Conservation (phyloP, 1,139 yeast genomes). For the Ogataea hybrid region DNA sequence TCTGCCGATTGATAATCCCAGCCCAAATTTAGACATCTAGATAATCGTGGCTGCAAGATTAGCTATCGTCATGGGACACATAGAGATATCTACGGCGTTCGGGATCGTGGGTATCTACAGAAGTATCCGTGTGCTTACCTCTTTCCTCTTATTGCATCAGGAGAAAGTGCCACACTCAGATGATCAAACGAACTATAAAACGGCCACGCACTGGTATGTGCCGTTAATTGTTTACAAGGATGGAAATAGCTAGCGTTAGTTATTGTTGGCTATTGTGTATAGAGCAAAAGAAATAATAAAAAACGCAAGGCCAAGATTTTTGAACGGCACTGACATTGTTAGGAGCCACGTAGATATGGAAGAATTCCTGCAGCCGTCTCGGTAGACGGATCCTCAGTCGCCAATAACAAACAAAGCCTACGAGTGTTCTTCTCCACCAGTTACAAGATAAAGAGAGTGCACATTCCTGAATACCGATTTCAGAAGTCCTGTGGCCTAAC, state of each 20-base stretch:
- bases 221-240: not conserved
- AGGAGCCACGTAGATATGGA: not conserved
- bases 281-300: not conserved
- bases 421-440: not conserved
- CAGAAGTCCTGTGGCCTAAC: not conserved
- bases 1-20: not conserved
- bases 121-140: not conserved
- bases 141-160: not conserved
- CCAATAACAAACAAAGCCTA: not conserved
- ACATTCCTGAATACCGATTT: not conserved
- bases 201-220: not conserved
- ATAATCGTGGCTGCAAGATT: not conserved
- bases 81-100: not conserved
- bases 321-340: not conserved
- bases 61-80: not conserved
- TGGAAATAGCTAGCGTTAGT: too few species aligned
- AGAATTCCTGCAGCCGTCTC: slow-evolving; percentile 2
- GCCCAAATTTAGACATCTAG: not conserved
- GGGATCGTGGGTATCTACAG: not conserved
- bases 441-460: not conserved
- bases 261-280: not conserved
- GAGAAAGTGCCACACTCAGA: not conserved
- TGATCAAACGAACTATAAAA: not conserved
- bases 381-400: slow-evolving; percentile 1
- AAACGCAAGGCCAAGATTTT: not conserved